Evolutionary conservation across 148 eudicot genomes (phyloP), one percentile per base, ranked within the genome.

Genomic region (Suaeda aralocaspica): DNA sequence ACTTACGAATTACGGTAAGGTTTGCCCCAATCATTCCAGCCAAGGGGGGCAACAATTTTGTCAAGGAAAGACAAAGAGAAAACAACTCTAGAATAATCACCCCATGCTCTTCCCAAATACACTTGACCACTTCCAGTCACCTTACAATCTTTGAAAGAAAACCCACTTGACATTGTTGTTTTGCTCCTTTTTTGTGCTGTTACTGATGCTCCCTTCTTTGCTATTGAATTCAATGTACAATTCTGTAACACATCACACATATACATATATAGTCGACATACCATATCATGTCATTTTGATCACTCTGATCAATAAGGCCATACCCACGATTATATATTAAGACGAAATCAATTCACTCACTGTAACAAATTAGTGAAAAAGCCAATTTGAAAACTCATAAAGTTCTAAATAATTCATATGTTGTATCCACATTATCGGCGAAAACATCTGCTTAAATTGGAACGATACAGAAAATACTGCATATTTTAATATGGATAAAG

Each of bases 41-140:
- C 95, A 51, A 82, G 83, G 48, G 91, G 88, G 21, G 80, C 81
- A 64, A 89, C 85, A 39, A 82, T 49, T 15, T 64, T 80, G 63
- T 85, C 91, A 74, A 87, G 72, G 69, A 79, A 89, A 0, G 91
- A 82, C 74, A 81, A 89, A 11, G 91, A 85, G 70, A 83, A 87
- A 6, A 89, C 79, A 7, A 89, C 91, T 29, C 92, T 77, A 0
- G 95, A 89, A 57, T 82, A 82, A 34, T 83, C 84, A 25, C 86
- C 91, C 95, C 95, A 89, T 29, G 95, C 87, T 63, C 95, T 80
- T 42, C 95, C 95, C 13, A 89, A 76, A 76, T 85, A 85, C 3
- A 87, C 74, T 21, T n/a, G 52, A 24, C 89, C 86, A 44, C 72
- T 82, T 3, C 89, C 87, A 11, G 82, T 85, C 19, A 89, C 78